Evolutionary conservation across 2,329 filamentous ascomycete species (phyloP), one percentile per base, ranked within the genome.

Genomic region (Penicillium digitatum): DNA sequence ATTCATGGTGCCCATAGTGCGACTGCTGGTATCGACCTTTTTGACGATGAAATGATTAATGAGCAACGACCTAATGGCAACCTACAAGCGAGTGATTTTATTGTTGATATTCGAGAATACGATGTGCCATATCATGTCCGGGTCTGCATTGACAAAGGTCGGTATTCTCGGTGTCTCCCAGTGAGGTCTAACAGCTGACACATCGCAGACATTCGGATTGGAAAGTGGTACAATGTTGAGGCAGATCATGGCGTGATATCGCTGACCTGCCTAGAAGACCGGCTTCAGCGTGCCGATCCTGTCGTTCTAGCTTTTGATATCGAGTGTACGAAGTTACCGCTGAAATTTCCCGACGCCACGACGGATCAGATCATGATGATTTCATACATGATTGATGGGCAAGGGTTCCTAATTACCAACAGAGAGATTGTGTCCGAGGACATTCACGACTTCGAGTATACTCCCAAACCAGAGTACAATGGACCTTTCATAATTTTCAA

Each of bases 341-440:
- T 99, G 52, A 99, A 99, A 73, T 99, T 99, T 65, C 95, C 94
- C 26, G 95, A 99, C 70, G 87, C 94, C 1, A 83, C 91, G 4
- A 87, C 96, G 60, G 94, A 99, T 75, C 93, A 96, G 72, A 88
- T 99, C 69, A 99, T 99, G 92, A 99, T 99, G 94, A 93, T 99
- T 72, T 99, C 95, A 31, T 99, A 99, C 78, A 99, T 99, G 95
- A 97, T 99, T 66, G 94, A 99, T 66, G 95, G 94, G 0, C 92
- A 96, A 74, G 94, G 94, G 5, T 99, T 97, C 66, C 80, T 99
- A 34, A 97, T 99, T 73, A 99, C 94, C 5, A 99, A 99, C 70
- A 86, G 95, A 67, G 92, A 97, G 70, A 95, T 99, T 57, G 91
- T 99, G 10, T 96, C 93, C 0, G 93, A 99, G 73, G 92, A 99